A percentile compares a stretch with the other conserved stretches of the same genome.
phyloP scores from a whole-genome alignment of 371 early-diverging fungal genomes.

The Rhizopus sp. region DNA sequence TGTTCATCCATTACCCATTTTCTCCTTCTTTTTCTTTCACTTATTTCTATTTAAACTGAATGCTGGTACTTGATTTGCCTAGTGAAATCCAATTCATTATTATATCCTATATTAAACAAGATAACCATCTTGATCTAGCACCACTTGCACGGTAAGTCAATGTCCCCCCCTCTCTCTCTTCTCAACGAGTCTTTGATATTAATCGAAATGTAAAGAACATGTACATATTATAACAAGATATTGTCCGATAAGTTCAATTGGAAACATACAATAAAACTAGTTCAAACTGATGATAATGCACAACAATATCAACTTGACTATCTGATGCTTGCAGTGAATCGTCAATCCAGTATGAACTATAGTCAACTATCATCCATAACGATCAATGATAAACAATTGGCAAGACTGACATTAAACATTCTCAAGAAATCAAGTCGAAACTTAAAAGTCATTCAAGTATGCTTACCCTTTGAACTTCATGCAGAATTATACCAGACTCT shows the following conservation, averaged over 20 bases:
- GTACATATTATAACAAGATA: constrained; percentile 6
- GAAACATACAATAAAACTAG: constrained; percentile 15
- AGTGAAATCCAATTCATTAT: constrained; percentile 32
- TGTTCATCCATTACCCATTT: no score
- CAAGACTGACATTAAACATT: not conserved
- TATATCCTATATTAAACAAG: constrained; percentile 22
- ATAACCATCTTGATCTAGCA: constrained; percentile 27
- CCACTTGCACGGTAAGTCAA: constrained; percentile 33
- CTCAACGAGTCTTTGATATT: not conserved
- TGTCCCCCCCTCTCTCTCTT: no score
- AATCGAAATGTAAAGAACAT: constrained; percentile 10
- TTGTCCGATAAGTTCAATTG: constrained; percentile 18
- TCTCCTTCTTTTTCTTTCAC: constrained; percentile 8
- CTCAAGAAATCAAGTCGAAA: constrained; percentile 3
- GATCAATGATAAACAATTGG: not conserved
- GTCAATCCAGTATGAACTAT: not conserved
- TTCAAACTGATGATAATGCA: constrained; percentile 8
- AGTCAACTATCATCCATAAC: not conserved
- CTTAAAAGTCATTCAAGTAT: constrained; percentile 4
- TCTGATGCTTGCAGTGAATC: constrained; percentile 2
- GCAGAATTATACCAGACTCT: constrained; percentile 2
- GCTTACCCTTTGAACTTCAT: constrained; percentile 4
- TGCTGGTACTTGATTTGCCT: constrained; percentile 24
- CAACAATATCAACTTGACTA: not conserved
- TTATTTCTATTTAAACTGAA: constrained; percentile 8